phyloP scores from a whole-genome alignment of 306 rosid species.

The Astragalus membranaceus region DNA sequence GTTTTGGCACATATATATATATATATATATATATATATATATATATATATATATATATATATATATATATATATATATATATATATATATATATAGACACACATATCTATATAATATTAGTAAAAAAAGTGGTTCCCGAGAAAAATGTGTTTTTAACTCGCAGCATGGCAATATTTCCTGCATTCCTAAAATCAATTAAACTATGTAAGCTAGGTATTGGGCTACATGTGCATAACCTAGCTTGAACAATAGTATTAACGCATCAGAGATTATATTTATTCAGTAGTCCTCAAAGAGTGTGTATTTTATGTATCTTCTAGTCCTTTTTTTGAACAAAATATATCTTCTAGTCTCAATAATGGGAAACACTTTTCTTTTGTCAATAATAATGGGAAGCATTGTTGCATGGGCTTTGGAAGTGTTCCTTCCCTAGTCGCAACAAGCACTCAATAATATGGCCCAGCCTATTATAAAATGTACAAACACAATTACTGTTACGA shows the following conservation, averaged over 20 bases:
- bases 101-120: no score
- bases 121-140: no score
- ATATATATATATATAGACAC: no score
- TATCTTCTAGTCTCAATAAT: conserved; percentile 13
- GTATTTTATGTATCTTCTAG: not conserved
- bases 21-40: no score
- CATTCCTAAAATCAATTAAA: not conserved
- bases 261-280: conserved; percentile 5
- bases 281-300: not conserved
- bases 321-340: no score
- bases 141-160: no score
- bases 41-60: no score
- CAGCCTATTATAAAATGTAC: not conserved
- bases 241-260: not conserved
- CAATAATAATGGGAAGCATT: conserved; percentile 11
- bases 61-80: no score
- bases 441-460: not conserved
- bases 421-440: conserved; percentile 12
- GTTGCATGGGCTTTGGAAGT: conserved; percentile 9
- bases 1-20: no score
- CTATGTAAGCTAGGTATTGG: not conserved
- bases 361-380: no score
- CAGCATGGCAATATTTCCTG: not conserved
- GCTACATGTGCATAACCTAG: conserved; percentile 5
- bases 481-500: no score